phyloP scores from a whole-genome alignment of 2,329 filamentous ascomycete species.

The Nemania abortiva region DNA sequence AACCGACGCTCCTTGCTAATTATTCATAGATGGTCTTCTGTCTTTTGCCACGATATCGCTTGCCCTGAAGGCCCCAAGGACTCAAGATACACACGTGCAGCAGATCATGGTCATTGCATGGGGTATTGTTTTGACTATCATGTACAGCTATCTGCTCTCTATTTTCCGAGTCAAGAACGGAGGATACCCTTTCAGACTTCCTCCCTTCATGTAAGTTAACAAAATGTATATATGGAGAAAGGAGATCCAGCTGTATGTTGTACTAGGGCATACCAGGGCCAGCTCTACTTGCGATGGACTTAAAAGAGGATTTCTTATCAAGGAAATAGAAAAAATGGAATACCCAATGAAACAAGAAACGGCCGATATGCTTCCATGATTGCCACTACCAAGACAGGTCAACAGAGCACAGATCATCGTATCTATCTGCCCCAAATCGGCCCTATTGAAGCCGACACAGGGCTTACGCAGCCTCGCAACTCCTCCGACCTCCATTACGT shows the following conservation, averaged over 20 bases:
- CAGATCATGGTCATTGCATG: constrained; percentile 85
- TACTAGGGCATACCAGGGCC: not conserved
- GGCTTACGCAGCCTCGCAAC: constrained; percentile 7
- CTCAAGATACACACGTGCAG: constrained; percentile 80
- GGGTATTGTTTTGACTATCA: constrained; percentile 79
- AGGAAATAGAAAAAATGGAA: constrained; percentile 29
- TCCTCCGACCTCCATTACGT: constrained; percentile 3
- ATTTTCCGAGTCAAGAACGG: constrained; percentile 95
- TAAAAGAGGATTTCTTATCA: constrained; percentile 11
- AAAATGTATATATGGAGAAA: constrained; percentile 2
- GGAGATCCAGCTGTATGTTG: not conserved
- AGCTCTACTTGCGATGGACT: constrained; percentile 25
- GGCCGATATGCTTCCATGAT: constrained; percentile 8
- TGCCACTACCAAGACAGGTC: constrained; percentile 8
- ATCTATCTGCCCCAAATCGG: constrained; percentile 1
- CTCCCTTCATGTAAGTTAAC: constrained; percentile 77
- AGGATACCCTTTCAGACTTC: constrained; percentile 93
- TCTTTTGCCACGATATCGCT: constrained; percentile 93
- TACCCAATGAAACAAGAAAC: constrained; percentile 9
- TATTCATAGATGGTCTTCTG: constrained; percentile 70
- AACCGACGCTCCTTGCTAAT: constrained; percentile 42
- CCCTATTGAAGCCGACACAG: not conserved
- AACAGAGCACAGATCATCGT: constrained; percentile 18
- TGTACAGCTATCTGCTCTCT: constrained; percentile 95
- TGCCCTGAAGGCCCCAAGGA: constrained; percentile 91